phyloP scores from a whole-genome alignment of 129 eudicot species.

The Chrysanthemum seticuspe region DNA sequence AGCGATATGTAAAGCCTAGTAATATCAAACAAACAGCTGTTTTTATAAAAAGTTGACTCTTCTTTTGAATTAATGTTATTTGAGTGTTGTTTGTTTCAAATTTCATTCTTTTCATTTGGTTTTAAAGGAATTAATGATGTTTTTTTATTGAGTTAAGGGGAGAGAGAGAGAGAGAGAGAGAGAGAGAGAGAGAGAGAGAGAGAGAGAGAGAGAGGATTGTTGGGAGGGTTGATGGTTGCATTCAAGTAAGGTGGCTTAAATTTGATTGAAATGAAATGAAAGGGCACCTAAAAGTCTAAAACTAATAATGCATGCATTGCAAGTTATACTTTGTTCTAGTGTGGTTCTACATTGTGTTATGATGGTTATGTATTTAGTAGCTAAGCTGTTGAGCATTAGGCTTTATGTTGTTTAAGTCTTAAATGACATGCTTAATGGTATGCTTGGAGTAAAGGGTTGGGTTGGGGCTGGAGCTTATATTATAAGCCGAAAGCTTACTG shows the following conservation, averaged over 20 bases:
- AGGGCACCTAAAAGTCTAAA: not conserved
- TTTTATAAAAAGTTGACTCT: constrained; percentile 37
- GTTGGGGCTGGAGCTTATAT: no score
- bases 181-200: constrained; percentile 13
- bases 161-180: constrained; percentile 12
- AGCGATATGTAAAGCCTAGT: constrained; percentile 48
- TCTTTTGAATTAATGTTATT: constrained; percentile 27
- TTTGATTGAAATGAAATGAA: constrained; percentile 2
- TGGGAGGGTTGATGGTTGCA: constrained; percentile 27
- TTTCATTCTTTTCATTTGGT: constrained; percentile 41
- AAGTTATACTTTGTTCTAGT: not conserved
- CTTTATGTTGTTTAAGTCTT: not conserved
- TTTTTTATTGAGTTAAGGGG: not conserved
- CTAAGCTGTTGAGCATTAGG: not conserved
- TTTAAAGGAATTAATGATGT: not conserved
- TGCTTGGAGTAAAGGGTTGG: no score
- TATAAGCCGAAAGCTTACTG: no score
- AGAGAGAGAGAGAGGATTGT: constrained; percentile 4
- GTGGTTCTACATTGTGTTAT: not conserved
- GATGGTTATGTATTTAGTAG: not conserved
- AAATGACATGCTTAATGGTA: no score
- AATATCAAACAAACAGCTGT: constrained; percentile 43
- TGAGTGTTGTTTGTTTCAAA: constrained; percentile 26
- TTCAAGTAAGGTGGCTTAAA: constrained; percentile 24
- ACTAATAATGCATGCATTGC: constrained; percentile 1